Evolutionary conservation across 805 yeast genomes (phyloP).

Genomic region (Metschnikowia corniflorae): DNA sequence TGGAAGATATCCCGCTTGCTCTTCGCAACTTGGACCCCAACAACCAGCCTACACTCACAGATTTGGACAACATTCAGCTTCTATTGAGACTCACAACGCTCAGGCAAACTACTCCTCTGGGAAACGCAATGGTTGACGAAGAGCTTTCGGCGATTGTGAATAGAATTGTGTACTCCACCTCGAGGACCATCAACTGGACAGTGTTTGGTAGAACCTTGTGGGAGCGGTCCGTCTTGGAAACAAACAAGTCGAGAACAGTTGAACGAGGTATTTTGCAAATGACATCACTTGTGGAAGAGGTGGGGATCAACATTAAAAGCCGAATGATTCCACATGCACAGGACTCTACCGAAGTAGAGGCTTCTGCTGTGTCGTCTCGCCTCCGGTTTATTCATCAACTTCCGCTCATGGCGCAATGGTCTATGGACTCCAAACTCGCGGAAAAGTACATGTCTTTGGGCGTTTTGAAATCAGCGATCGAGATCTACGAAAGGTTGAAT

Average conservation of each 20-base stretch:
- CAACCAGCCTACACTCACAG: constrained; percentile 67
- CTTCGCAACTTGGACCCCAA: constrained; percentile 69
- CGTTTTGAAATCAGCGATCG: constrained; percentile 79
- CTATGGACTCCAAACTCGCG: constrained; percentile 76
- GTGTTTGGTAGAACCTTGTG: constrained; percentile 79
- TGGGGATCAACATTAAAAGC: constrained; percentile 63
- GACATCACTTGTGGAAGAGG: constrained; percentile 86
- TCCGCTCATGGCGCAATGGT: constrained; percentile 81
- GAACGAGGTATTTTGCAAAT: constrained; percentile 93
- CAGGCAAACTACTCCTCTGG: constrained; percentile 67
- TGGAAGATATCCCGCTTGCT: constrained; percentile 57
- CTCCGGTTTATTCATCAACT: constrained; percentile 68
- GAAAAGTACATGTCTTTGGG: constrained; percentile 85
- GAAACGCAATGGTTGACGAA: constrained; percentile 70
- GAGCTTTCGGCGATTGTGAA: constrained; percentile 74
- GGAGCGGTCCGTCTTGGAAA: constrained; percentile 84
- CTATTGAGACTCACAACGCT: constrained; percentile 63
- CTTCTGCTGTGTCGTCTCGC: constrained; percentile 47
- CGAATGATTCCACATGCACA: constrained; percentile 48
- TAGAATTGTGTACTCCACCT: constrained; percentile 57
- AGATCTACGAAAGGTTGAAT: constrained; percentile 76
- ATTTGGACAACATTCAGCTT: constrained; percentile 70
- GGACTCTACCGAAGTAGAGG: constrained; percentile 23
- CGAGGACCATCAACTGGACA: constrained; percentile 59
- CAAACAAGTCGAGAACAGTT: constrained; percentile 75